Evolutionary conservation across 2,329 filamentous ascomycete species (phyloP).

Genomic region (Neurospora sp.): DNA sequence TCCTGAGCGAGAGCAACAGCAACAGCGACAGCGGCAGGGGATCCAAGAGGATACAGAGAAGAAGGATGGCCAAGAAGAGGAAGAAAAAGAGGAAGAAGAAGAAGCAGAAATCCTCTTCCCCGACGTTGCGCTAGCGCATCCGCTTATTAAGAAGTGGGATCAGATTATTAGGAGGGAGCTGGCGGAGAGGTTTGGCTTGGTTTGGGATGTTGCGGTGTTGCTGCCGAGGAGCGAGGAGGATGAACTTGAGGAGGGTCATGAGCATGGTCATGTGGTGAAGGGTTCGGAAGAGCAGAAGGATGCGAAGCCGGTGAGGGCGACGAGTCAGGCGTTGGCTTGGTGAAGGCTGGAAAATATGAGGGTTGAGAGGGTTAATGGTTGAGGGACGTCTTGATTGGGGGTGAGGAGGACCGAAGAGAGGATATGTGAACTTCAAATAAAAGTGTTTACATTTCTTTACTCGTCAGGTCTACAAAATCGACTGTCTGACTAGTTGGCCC

Average conservation of each 20-base stretch:
- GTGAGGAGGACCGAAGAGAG: neutral
- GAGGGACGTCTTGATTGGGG: neutral
- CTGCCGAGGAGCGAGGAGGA: conserved; percentile 9
- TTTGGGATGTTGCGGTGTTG: conserved; percentile 15
- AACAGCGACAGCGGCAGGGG: neutral
- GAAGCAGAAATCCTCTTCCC: conserved; percentile 37
- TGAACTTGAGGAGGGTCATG: conserved; percentile 3
- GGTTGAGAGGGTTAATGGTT: neutral
- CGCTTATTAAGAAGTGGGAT: conserved; percentile 55
- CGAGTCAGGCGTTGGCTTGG: conserved; percentile 18
- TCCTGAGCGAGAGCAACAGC: neutral
- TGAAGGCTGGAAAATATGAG: conserved; percentile 7
- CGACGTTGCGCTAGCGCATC: conserved; percentile 59
- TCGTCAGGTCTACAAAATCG: too few species aligned
- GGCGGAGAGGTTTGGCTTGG: conserved; percentile 27
- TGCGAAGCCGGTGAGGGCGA: conserved; percentile 6
- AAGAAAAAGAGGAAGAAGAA: conserved; percentile 23
- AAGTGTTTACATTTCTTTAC: neutral
- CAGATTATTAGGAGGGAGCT: conserved; percentile 29
- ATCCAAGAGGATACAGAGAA: conserved; percentile 21
- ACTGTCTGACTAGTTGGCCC: too few species aligned
- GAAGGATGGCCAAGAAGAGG: conserved; percentile 1
- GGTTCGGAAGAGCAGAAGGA: conserved; percentile 6
- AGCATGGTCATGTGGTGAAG: conserved; percentile 6
- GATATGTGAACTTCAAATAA: neutral